These are phyloP conservation scores for Cutaneotrichosporon sp. DNA, from an alignment of 1,284 basidiomycete genomes.

Conservation along the genomic window DNA sequence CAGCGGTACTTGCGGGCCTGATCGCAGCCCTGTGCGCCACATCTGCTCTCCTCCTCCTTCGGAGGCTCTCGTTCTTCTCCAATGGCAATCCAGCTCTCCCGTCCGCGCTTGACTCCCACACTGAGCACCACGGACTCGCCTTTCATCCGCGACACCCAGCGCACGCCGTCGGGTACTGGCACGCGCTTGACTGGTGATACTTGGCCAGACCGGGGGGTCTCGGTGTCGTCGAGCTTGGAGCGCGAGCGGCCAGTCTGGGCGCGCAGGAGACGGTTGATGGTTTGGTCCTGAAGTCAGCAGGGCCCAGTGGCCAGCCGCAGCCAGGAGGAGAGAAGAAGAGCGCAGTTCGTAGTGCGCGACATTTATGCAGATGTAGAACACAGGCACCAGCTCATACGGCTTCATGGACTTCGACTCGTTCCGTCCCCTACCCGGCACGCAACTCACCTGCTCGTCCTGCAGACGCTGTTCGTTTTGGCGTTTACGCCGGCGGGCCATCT, in stretches of 20 bases:
- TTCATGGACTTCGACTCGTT: too few species aligned
- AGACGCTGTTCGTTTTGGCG: conserved; percentile 83
- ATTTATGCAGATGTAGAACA: not conserved
- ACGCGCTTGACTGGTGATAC: conserved; percentile 9
- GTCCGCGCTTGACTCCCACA: conserved; percentile 28
- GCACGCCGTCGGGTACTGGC: conserved; percentile 9
- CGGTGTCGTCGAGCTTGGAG: conserved; percentile 58
- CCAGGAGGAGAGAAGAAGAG: not conserved
- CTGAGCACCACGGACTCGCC: conserved; percentile 19
- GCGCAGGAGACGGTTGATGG: conserved; percentile 84
- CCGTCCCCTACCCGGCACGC: not conserved
- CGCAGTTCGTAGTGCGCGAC: not conserved
- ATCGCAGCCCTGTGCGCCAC: conserved; percentile 54
- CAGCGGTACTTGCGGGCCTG: conserved; percentile 55
- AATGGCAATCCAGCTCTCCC: conserved; percentile 21
- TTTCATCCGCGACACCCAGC: conserved; percentile 8
- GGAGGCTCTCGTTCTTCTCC: not conserved
- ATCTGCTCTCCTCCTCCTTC: conserved; percentile 6
- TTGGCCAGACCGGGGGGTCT: conserved; percentile 29
- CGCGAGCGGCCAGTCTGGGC: conserved; percentile 68
- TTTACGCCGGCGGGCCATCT: conserved; percentile 76
- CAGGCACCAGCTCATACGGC: not conserved
- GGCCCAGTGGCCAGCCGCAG: not conserved
- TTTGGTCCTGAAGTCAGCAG: conserved; percentile 54
- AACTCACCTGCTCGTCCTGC: conserved; percentile 79